These are phyloP conservation scores for Melanopsichium pennsylvanicum DNA, from an alignment of 1,284 basidiomycete genomes.

Conservation along the genomic window DNA sequence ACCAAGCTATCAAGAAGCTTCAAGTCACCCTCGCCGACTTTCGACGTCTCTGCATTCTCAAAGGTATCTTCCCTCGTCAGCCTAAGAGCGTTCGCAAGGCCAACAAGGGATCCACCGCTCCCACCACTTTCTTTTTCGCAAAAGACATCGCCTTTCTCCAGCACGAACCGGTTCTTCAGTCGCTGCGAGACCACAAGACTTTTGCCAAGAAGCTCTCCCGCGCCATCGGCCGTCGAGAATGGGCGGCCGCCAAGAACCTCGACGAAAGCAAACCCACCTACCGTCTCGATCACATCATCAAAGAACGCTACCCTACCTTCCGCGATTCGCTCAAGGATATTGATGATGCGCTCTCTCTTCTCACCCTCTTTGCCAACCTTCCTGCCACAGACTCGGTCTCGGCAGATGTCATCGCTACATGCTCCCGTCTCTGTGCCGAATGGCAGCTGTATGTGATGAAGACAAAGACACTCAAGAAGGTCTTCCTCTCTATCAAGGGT, in stretches of 20 bases:
- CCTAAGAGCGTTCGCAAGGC: constrained; percentile 90
- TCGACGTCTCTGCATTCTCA: constrained; percentile 93
- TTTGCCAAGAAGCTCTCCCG: constrained; percentile 97
- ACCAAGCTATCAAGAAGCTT: constrained; percentile 73
- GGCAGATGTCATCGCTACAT: constrained; percentile 86
- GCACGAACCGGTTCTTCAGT: constrained; percentile 95
- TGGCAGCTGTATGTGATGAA: constrained; percentile 91
- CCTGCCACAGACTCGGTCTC: constrained; percentile 75
- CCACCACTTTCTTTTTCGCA: constrained; percentile 96
- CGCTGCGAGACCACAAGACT: constrained; percentile 95
- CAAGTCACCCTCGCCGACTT: constrained; percentile 98
- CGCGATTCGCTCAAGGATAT: constrained; percentile 93
- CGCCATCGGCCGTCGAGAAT: constrained; percentile 91
- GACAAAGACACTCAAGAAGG: constrained; percentile 82
- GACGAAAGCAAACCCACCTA: constrained; percentile 82
- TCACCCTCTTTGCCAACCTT: constrained; percentile 80
- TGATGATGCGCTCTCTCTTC: constrained; percentile 95
- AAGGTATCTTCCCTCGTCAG: constrained; percentile 98
- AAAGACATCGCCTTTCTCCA: constrained; percentile 98
- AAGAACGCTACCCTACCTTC: constrained; percentile 98
- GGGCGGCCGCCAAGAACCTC: constrained; percentile 91
- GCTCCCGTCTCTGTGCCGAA: constrained; percentile 75
- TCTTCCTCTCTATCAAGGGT: constrained; percentile 97
- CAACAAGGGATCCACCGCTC: constrained; percentile 96
- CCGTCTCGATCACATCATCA: constrained; percentile 87